Evolutionary conservation across 192 early-diverging fungal genomes (phyloP).

Genomic region (Pilaira anomala): DNA sequence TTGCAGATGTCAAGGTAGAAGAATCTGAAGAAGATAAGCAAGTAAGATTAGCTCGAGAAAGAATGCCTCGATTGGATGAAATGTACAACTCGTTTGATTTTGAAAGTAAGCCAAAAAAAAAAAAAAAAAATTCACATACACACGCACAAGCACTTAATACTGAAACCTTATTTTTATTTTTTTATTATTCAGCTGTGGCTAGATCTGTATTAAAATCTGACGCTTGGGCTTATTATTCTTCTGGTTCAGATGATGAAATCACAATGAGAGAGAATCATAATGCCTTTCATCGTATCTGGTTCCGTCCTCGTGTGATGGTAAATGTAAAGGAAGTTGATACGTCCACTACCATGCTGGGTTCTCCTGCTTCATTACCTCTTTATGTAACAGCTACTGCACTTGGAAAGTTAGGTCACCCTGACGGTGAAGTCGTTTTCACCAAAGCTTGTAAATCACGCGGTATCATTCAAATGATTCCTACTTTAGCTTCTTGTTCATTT

Average conservation of each 20-base stretch:
- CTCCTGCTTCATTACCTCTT: constrained; percentile 57
- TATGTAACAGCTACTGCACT: constrained; percentile 80
- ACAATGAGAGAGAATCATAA: constrained; percentile 76
- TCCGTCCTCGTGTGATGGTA: constrained; percentile 71
- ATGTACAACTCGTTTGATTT: constrained; percentile 75
- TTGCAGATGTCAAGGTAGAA: constrained; percentile 21
- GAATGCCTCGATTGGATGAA: constrained; percentile 50
- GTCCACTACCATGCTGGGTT: constrained; percentile 61
- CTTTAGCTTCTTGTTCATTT: constrained; percentile 65
- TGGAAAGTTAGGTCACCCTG: constrained; percentile 65
- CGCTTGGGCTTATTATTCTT: constrained; percentile 83
- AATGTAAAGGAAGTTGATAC: constrained; percentile 67
- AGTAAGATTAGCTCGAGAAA: constrained; percentile 26
- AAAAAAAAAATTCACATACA: background rate
- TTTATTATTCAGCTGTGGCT: constrained; percentile 49
- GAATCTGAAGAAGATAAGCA: constrained; percentile 41
- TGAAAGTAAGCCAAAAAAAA: constrained; percentile 44
- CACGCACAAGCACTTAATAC: background rate
- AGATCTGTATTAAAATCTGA: constrained; percentile 51
- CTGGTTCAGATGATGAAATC: constrained; percentile 78
- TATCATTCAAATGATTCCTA: constrained; percentile 78
- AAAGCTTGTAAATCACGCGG: constrained; percentile 40
- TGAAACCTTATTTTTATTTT: background rate
- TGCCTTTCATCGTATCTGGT: constrained; percentile 70
- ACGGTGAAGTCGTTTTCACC: constrained; percentile 70